phyloP scores from a whole-genome alignment of 768 basidiomycete genomes.

The Suillus occidentalis region DNA sequence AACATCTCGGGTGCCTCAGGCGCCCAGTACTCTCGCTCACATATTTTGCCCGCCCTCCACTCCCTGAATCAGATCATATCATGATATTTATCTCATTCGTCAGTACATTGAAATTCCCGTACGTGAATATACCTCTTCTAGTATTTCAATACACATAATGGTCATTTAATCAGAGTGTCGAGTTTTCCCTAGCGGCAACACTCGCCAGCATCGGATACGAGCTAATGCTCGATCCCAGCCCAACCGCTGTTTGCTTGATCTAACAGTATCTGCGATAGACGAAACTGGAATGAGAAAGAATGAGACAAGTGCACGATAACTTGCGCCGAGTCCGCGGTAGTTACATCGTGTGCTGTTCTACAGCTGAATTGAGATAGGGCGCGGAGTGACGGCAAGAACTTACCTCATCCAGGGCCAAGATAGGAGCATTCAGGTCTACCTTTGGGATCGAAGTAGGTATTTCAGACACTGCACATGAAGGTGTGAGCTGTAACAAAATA shows the following conservation, averaged over 20 bases:
- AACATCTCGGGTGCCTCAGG: too few species aligned
- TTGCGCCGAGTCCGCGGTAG: constrained; percentile 36
- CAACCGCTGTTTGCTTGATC: neutral
- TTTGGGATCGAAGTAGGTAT: constrained; percentile 25
- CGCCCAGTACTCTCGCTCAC: too few species aligned
- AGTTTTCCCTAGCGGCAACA: too few species aligned
- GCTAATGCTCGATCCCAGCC: neutral
- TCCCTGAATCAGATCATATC: too few species aligned
- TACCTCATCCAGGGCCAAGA: constrained; percentile 53
- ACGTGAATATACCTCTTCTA: too few species aligned
- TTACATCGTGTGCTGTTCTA: constrained; percentile 31
- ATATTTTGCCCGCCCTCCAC: too few species aligned
- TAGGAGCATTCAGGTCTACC: constrained; percentile 3
- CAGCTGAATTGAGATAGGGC: constrained; percentile 24
- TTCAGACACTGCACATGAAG: constrained; percentile 27
- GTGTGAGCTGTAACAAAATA: neutral
- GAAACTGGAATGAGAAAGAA: constrained; percentile 56
- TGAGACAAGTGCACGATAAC: constrained; percentile 62
- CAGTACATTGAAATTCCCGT: too few species aligned
- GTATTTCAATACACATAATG: too few species aligned
- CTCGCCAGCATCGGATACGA: too few species aligned
- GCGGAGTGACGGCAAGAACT: constrained; percentile 20
- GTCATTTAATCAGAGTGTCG: too few species aligned
- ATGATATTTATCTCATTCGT: too few species aligned
- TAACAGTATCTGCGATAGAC: neutral